A percentile compares a stretch with the other conserved stretches of the same genome.
These are phyloP conservation scores for Centaurea solstitialis DNA, from an alignment of 129 eudicot genomes.

Conservation along the genomic window DNA sequence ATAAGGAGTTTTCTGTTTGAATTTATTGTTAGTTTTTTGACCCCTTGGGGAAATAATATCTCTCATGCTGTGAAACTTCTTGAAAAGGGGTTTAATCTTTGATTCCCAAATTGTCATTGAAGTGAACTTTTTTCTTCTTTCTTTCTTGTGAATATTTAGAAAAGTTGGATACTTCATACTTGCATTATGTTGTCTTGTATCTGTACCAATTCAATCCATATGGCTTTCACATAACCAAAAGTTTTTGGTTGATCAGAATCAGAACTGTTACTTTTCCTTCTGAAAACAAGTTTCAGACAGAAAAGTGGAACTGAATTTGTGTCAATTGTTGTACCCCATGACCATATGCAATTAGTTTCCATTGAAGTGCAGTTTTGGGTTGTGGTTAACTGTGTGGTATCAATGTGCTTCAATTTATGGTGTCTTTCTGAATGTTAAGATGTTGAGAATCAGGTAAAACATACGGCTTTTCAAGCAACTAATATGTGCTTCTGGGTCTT, in stretches of 20 bases:
- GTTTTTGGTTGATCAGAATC: neutral
- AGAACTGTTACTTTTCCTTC: neutral
- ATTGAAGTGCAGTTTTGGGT: neutral
- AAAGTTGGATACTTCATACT: conserved; percentile 7
- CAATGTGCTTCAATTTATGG: neutral
- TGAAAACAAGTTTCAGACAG: no score
- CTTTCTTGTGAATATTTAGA: neutral
- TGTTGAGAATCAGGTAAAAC: neutral
- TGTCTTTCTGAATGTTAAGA: neutral
- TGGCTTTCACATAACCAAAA: neutral
- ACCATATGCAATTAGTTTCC: neutral
- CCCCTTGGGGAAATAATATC: neutral
- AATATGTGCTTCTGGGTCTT: conserved; percentile 6
- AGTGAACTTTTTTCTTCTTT: neutral
- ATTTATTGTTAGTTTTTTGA: neutral
- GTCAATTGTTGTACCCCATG: neutral
- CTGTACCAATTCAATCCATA: neutral
- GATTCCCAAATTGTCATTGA: neutral
- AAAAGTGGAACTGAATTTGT: no score
- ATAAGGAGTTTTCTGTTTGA: neutral
- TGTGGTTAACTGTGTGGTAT: no score
- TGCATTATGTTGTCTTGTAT: conserved; percentile 11
- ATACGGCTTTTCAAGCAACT: neutral
- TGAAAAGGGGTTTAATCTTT: neutral
- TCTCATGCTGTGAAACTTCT: neutral